Conservation (phyloP, 2,329 filamentous ascomycete genomes). For the Didymella exigua region DNA sequence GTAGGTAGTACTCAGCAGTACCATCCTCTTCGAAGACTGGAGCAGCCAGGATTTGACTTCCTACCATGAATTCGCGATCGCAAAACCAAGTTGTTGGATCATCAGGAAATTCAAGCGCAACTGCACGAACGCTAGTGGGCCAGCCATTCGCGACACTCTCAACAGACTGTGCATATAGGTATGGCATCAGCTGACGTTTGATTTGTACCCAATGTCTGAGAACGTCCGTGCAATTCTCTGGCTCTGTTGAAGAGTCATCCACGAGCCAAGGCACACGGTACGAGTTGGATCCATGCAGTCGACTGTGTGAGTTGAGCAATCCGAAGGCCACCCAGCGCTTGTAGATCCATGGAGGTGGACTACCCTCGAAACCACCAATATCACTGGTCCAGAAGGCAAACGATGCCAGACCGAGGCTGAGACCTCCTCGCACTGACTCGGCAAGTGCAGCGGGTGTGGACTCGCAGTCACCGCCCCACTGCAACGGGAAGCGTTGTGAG, state of each 20-base stretch:
- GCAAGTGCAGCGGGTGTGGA: constrained; percentile 75
- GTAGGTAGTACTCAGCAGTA: constrained; percentile 70
- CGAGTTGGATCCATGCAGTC: constrained; percentile 71
- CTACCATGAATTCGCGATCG: constrained; percentile 77
- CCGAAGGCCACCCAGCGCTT: constrained; percentile 82
- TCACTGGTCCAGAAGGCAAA: constrained; percentile 74
- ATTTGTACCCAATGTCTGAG: constrained; percentile 59
- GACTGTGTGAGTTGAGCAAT: constrained; percentile 71
- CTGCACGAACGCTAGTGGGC: constrained; percentile 65
- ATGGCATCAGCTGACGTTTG: constrained; percentile 64
- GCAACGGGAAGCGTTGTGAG: constrained; percentile 67
- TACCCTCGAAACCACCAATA: constrained; percentile 74
- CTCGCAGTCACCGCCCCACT: constrained; percentile 77
- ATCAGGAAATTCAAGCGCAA: constrained; percentile 72
- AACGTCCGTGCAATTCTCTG: constrained; percentile 57
- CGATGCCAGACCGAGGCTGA: constrained; percentile 67
- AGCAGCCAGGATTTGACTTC: constrained; percentile 66
- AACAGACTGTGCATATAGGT: constrained; percentile 60
- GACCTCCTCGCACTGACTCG: constrained; percentile 70
- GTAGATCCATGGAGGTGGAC: constrained; percentile 70
- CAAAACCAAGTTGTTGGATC: constrained; percentile 71
- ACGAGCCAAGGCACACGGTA: constrained; percentile 79
- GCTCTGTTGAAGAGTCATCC: constrained; percentile 63
- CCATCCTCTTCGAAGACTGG: constrained; percentile 68
- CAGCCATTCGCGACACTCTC: constrained; percentile 60